Conservation (phyloP, 139 green algal genomes). For the Yamagishiella unicocca region DNA sequence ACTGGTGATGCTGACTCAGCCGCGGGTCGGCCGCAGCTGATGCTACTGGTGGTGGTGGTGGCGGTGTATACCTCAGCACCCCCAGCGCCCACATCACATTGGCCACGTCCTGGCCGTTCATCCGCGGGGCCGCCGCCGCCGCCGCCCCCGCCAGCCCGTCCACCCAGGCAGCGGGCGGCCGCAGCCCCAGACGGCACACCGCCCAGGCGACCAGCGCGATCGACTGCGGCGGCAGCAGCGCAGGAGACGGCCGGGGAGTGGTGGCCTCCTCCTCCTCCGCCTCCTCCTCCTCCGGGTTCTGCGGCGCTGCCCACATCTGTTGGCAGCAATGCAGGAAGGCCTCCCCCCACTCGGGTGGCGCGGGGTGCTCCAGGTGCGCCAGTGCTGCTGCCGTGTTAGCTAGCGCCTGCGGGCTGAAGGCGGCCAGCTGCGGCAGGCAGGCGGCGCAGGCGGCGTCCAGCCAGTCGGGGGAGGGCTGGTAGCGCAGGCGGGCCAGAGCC, state of each 20-base stretch:
- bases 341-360: neutral
- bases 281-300: neutral
- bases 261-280: neutral
- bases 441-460: neutral
- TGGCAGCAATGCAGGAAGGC: neutral
- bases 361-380: neutral
- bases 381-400: conserved; percentile 23
- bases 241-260: neutral
- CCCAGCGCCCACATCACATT: conserved; percentile 31
- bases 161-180: neutral
- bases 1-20: no score
- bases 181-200: conserved; percentile 2
- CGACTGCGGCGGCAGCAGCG: neutral
- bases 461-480: neutral
- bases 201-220: conserved; percentile 22
- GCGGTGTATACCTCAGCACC: neutral
- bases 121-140: neutral
- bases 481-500: conserved; percentile 20
- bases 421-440: neutral
- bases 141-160: neutral
- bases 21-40: no score
- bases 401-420: conserved; percentile 36
- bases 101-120: conserved; percentile 24
- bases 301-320: neutral
- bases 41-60: neutral